These are phyloP conservation scores for Rhizopogon vesiculosus DNA, from an alignment of 768 basidiomycete species.

Conservation along the genomic window DNA sequence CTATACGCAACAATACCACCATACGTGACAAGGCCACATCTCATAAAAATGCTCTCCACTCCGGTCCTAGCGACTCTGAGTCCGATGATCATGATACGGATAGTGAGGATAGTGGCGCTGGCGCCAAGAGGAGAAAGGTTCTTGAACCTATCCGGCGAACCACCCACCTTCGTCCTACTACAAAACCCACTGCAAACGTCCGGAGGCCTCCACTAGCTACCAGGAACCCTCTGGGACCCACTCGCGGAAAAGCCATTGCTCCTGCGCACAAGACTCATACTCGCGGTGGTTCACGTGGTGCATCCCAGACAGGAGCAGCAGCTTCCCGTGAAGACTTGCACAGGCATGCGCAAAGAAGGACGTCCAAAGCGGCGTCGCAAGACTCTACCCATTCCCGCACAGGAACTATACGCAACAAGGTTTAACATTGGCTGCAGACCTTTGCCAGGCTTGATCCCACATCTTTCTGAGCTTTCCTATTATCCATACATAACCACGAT, in stretches of 20 bases:
- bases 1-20: conserved; percentile 20
- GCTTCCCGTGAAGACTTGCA: not conserved
- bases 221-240: not conserved
- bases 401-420: conserved; percentile 14
- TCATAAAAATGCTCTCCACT: conserved; percentile 11
- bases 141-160: conserved; percentile 20
- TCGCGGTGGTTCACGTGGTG: not conserved
- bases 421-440: conserved; percentile 21
- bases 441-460: not conserved
- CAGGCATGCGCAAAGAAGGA: not conserved
- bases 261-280: conserved; percentile 6
- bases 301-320: not conserved
- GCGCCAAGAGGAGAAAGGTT: conserved; percentile 22
- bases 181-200: conserved; percentile 7
- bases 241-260: conserved; percentile 8
- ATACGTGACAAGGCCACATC: conserved; percentile 18
- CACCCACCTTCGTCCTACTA: conserved; percentile 20
- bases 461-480: not conserved
- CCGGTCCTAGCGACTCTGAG: conserved; percentile 15
- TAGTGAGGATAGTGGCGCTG: conserved; percentile 5
- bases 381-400: not conserved
- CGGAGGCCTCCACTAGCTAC: conserved; percentile 12
- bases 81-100: conserved; percentile 9
- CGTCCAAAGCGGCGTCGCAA: not conserved
- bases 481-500: not conserved